Percentiles rank a stretch among this genome's conserved stretches.
These are phyloP conservation scores for Stephania japonica DNA, from an alignment of 164 flowering plant genomes.

Conservation along the genomic window DNA sequence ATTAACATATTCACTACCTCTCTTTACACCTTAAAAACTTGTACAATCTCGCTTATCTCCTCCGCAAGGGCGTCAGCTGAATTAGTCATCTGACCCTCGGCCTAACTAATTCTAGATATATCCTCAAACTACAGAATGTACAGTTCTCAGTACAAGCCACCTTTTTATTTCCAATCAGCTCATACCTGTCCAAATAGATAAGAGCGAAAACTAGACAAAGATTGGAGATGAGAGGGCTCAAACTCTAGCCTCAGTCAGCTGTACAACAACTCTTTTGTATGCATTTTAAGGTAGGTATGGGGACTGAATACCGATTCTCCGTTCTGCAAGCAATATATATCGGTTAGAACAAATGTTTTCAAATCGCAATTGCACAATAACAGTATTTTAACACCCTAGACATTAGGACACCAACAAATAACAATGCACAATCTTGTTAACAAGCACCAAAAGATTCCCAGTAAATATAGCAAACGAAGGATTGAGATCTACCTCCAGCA, in stretches of 20 bases:
- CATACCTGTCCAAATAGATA: constrained; percentile 31
- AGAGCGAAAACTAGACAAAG: constrained; percentile 26
- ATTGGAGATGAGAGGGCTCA: constrained; percentile 29
- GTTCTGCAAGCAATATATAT: constrained; percentile 46
- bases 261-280: constrained; percentile 59
- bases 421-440: background rate
- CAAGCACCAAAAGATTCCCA: background rate
- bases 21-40: constrained; percentile 52
- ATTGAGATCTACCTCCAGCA: constrained; percentile 61
- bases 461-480: background rate
- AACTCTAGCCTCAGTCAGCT: constrained; percentile 70
- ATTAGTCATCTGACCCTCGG: constrained; percentile 54
- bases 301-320: constrained; percentile 60
- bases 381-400: no score
- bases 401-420: background rate
- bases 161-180: constrained; percentile 37
- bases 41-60: constrained; percentile 40
- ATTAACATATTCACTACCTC: constrained; percentile 39
- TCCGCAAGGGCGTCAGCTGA: constrained; percentile 48
- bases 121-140: constrained; percentile 69
- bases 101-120: constrained; percentile 59
- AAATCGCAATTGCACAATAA: background rate
- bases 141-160: constrained; percentile 57
- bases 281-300: constrained; percentile 37
- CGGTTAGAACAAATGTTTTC: background rate